Conservation (phyloP, 169 alveolate species). For the Plasmodium knowlesi region DNA sequence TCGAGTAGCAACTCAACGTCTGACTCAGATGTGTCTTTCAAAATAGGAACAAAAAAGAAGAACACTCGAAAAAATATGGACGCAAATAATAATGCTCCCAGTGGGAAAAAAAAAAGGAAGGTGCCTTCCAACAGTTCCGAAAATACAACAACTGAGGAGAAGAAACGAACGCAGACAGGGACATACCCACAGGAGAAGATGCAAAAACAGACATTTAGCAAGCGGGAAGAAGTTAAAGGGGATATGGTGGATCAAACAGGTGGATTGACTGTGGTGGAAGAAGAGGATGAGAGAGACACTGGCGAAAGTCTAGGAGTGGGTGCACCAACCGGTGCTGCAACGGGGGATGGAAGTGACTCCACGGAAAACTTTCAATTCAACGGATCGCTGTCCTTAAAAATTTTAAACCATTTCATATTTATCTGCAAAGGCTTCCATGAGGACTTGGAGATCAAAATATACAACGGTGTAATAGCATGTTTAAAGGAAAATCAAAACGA, state of each 20-base stretch:
- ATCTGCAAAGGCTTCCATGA: constrained; percentile 65
- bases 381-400: constrained; percentile 47
- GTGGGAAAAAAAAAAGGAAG: background rate
- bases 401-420: constrained; percentile 57
- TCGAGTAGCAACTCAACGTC: constrained; percentile 16
- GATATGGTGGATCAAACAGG: background rate
- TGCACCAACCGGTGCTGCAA: background rate
- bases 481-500: constrained; percentile 57
- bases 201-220: background rate
- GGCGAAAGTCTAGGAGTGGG: background rate
- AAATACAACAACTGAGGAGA: constrained; percentile 1
- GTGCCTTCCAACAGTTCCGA: background rate
- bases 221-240: background rate
- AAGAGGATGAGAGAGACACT: background rate
- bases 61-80: constrained; percentile 2
- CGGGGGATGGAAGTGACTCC: background rate
- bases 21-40: constrained; percentile 60
- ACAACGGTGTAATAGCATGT: constrained; percentile 40
- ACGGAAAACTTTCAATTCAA: constrained; percentile 28
- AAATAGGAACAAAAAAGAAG: constrained; percentile 21
- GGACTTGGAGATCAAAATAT: constrained; percentile 71
- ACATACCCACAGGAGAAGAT: background rate
- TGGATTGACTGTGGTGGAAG: background rate
- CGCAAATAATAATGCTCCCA: constrained; percentile 11
- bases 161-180: background rate